A percentile compares a stretch with the other conserved stretches of the same genome.
phyloP scores from a whole-genome alignment of 2,329 filamentous ascomycete species.

The Aspergillus spinulosporus region DNA sequence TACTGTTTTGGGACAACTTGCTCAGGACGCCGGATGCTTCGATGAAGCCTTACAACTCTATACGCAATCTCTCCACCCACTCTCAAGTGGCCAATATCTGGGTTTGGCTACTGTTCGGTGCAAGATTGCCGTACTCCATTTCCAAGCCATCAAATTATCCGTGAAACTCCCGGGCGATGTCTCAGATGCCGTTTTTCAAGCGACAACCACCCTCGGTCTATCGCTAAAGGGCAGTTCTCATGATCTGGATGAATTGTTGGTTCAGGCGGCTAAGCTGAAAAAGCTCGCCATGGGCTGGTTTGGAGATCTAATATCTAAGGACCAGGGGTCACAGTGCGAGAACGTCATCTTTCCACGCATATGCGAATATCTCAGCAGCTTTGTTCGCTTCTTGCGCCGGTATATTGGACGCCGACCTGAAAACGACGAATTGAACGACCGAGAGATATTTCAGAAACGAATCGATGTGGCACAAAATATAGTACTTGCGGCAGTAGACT shows the following conservation, averaged over 20 bases:
- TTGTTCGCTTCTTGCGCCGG: constrained; percentile 43
- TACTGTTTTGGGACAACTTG: constrained; percentile 41
- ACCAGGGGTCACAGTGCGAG: constrained; percentile 18
- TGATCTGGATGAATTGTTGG: constrained; percentile 47
- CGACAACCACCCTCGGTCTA: constrained; percentile 36
- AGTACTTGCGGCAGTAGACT: constrained; percentile 43
- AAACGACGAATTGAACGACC: constrained; percentile 30
- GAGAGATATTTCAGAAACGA: constrained; percentile 34
- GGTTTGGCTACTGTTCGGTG: constrained; percentile 40
- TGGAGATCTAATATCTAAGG: constrained; percentile 32
- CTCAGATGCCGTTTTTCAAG: constrained; percentile 33
- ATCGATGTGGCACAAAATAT: constrained; percentile 37
- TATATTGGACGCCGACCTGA: constrained; percentile 39
- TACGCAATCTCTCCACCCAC: constrained; percentile 31
- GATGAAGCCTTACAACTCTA: constrained; percentile 42
- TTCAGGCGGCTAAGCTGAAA: constrained; percentile 46
- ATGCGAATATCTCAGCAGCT: constrained; percentile 40
- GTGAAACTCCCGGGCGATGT: constrained; percentile 24
- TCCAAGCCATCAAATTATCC: constrained; percentile 33
- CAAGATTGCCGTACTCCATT: constrained; percentile 40
- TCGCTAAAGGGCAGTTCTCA: constrained; percentile 41
- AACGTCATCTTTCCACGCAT: constrained; percentile 28
- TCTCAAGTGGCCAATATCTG: constrained; percentile 36
- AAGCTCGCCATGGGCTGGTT: constrained; percentile 43
- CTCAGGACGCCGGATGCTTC: constrained; percentile 42